Evolutionary conservation across 108 stramenopile genomes (phyloP).

Genomic region (Skeletonema potamos): DNA sequence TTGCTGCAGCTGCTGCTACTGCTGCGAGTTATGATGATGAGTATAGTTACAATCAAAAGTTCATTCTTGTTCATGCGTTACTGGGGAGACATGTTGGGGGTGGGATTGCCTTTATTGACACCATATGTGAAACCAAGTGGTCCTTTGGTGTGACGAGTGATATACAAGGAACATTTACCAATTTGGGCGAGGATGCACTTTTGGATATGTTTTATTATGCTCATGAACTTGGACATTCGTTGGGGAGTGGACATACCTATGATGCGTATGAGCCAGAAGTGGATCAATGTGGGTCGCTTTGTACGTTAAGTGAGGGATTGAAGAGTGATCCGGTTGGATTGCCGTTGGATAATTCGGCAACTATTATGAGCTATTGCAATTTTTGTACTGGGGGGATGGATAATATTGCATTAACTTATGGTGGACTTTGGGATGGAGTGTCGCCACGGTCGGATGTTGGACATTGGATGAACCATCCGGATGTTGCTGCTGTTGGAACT

Average conservation of each 20-base stretch:
- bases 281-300: constrained; percentile 19
- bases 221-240: constrained; percentile 35
- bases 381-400: constrained; percentile 32
- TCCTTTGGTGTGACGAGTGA: constrained; percentile 33
- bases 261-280: constrained; percentile 38
- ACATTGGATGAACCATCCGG: constrained; percentile 22
- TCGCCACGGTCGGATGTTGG: constrained; percentile 12
- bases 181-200: constrained; percentile 10
- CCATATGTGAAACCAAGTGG: constrained; percentile 28
- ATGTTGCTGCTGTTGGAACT: constrained; percentile 9
- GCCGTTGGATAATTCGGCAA: constrained; percentile 17
- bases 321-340: constrained; percentile 18
- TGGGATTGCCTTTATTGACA: constrained; percentile 39
- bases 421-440: constrained; percentile 30
- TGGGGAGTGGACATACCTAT: constrained; percentile 32
- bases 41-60: no score
- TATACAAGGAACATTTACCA: constrained; percentile 18
- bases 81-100: constrained; percentile 36
- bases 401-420: constrained; percentile 31
- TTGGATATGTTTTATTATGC: constrained; percentile 34
- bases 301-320: not conserved
- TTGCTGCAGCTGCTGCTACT: not conserved
- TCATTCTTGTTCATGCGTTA: constrained; percentile 26
- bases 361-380: constrained; percentile 45
- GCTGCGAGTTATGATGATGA: not conserved